Evolutionary conservation across 345 rosid genomes (phyloP).

Genomic region (Iberis pinnata): DNA sequence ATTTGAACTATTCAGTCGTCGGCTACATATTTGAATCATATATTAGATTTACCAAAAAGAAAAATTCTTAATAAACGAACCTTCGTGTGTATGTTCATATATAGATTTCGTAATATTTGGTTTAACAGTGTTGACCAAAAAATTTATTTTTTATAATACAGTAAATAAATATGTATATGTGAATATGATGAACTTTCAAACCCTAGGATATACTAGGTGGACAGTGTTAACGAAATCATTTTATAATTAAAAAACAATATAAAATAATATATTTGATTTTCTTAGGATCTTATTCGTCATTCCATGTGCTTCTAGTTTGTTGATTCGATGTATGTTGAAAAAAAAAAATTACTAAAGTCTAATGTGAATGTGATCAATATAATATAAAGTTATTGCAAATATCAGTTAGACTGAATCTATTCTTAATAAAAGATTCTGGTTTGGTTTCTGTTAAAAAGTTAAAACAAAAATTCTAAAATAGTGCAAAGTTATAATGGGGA

Average conservation of each 20-base stretch:
- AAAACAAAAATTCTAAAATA: too few species aligned
- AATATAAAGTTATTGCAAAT: background rate
- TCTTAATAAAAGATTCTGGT: background rate
- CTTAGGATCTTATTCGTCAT: conserved; percentile 23
- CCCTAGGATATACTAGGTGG: conserved; percentile 10
- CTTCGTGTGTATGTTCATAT: background rate
- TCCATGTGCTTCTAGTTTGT: conserved; percentile 25
- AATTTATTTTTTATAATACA: background rate
- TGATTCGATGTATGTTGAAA: conserved; percentile 27
- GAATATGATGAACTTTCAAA: conserved; percentile 21
- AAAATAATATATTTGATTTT: conserved; percentile 8
- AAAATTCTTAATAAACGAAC: background rate
- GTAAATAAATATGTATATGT: background rate
- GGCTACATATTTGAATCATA: background rate
- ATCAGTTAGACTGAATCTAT: background rate
- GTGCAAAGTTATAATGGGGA: background rate
- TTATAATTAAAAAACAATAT: too few species aligned
- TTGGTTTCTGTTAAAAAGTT: too few species aligned
- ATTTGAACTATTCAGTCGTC: background rate
- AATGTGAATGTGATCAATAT: conserved; percentile 12
- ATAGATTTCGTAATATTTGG: conserved; percentile 12
- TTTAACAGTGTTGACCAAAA: conserved; percentile 1
- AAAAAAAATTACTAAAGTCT: background rate
- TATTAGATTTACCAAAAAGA: conserved; percentile 3
- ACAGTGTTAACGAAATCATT: background rate